Evolutionary conservation across 176 grass and related monocot species (phyloP).

Genomic region (Musa itinerans): DNA sequence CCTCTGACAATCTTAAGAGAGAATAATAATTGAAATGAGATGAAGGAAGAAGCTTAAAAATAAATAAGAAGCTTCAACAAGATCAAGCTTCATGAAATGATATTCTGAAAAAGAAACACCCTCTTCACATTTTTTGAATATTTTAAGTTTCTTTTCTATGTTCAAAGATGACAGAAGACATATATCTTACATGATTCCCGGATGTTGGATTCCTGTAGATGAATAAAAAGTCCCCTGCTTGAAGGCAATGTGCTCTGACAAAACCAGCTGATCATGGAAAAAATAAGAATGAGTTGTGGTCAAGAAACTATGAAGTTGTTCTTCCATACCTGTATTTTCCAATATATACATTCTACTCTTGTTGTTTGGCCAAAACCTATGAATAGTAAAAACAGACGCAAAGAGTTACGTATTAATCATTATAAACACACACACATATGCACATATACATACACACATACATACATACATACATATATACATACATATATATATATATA

Average conservation of each 20-base stretch:
- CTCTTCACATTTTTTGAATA: too few species aligned
- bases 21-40: too few species aligned
- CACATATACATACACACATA: background rate
- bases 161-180: background rate
- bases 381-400: background rate
- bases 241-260: constrained; percentile 13
- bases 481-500: background rate
- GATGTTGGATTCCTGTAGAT: background rate
- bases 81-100: too few species aligned
- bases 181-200: constrained; percentile 8
- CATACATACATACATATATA: too few species aligned
- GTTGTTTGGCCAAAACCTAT: constrained; percentile 94
- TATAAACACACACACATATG: background rate
- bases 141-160: too few species aligned
- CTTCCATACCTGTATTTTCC: constrained; percentile 2
- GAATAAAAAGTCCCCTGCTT: constrained; percentile 7
- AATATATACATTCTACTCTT: constrained; percentile 41
- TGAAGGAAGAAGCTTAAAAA: too few species aligned
- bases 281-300: background rate
- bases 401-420: background rate
- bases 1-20: too few species aligned
- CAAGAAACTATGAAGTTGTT: background rate
- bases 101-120: too few species aligned
- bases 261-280: constrained; percentile 3
- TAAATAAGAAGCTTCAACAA: too few species aligned